These are phyloP conservation scores for Cephaloascus fragrans DNA, from an alignment of 805 yeast genomes.

Conservation along the genomic window DNA sequence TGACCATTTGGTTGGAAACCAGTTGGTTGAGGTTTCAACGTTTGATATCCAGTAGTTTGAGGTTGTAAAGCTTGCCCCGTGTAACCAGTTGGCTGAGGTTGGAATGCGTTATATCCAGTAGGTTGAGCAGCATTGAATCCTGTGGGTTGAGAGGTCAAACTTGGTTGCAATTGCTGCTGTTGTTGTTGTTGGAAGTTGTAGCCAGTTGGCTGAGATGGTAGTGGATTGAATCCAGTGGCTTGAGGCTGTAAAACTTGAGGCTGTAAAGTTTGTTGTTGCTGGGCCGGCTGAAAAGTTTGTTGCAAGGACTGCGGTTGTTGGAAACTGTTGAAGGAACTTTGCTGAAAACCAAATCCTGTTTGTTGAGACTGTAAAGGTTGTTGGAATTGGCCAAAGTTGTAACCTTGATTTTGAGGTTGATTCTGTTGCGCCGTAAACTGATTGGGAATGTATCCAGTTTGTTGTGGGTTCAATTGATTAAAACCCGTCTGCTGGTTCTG, in stretches of 20 bases:
- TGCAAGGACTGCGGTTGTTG: not conserved
- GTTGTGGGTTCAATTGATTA: not conserved
- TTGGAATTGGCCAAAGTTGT: not conserved
- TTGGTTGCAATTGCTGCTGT: slow-evolving; percentile 2
- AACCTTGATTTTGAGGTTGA: not conserved
- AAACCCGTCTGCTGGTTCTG: not conserved
- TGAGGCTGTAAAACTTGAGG: slow-evolving; percentile 18
- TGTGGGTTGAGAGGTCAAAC: slow-evolving; percentile 4
- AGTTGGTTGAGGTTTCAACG: slow-evolving; percentile 8
- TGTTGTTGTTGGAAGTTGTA: no score
- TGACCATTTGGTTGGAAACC: slow-evolving; percentile 9
- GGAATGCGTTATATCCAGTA: slow-evolving; percentile 20
- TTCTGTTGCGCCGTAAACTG: not conserved
- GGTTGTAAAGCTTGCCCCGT: slow-evolving; percentile 5
- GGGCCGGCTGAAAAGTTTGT: slow-evolving; percentile 17
- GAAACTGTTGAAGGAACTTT: not conserved
- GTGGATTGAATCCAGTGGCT: slow-evolving; percentile 12
- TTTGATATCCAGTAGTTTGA: slow-evolving; percentile 8
- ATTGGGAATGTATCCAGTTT: not conserved
- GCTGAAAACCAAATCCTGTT: not conserved
- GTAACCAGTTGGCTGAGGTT: slow-evolving; percentile 43
- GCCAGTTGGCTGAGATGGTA: slow-evolving; percentile 5
- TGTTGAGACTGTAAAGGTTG: not conserved
- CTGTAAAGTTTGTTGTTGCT: slow-evolving; percentile 6
- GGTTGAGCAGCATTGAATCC: slow-evolving; percentile 6